Evolutionary conservation across 495 filamentous ascomycete genomes (phyloP), one percentile per base, ranked within the genome.

Genomic region (Apiosordaria backusii): DNA sequence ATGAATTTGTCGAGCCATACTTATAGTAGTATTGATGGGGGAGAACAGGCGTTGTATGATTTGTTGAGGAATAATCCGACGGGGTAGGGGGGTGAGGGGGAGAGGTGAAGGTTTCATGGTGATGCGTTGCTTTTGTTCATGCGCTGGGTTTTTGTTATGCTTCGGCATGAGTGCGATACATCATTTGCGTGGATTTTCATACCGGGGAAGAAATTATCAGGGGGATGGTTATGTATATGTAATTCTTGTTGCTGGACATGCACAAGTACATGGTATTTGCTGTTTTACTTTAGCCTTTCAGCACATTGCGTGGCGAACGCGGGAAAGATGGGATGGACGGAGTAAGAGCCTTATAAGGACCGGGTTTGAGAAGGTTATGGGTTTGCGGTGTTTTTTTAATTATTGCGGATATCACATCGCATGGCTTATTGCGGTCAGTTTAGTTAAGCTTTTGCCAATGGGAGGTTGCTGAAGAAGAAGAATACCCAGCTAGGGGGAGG

Each of bases 1-100:
- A 72, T 76, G 74, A 74, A 75, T 53, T 65, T 75, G 26, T 72
- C 73, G 9, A 67, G 68, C 19, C 71, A 76, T 22, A 72, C 73
- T 7, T 76, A 76, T 57, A 71, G 67, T 50, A 73, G 71, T 61
- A 75, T 76, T 45, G 71, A 73, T 4, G 60, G 64, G n/a, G 61
- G 65, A 4, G 72, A 71, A 1, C 68, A 72, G 57, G 67, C 65
- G 23, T 57, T 75, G 55, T 75, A 69, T 63, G 69, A 75, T 24
- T 19, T 75, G 63, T 53, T 76, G 45, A 53, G 67, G 53, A 68
- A 29, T 19, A 63, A 65, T 52, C 67, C 55, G 21, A 10, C 60
- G 4, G 53, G 66, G 45, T 65, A 63, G 58, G 23, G 23, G 23
- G 57, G 18, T 15, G 22, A 23, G 21, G 22, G 6, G 13, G 13